These are phyloP conservation scores for Helotiales sp. DNA, from an alignment of 2,329 filamentous ascomycete species.

Conservation along the genomic window DNA sequence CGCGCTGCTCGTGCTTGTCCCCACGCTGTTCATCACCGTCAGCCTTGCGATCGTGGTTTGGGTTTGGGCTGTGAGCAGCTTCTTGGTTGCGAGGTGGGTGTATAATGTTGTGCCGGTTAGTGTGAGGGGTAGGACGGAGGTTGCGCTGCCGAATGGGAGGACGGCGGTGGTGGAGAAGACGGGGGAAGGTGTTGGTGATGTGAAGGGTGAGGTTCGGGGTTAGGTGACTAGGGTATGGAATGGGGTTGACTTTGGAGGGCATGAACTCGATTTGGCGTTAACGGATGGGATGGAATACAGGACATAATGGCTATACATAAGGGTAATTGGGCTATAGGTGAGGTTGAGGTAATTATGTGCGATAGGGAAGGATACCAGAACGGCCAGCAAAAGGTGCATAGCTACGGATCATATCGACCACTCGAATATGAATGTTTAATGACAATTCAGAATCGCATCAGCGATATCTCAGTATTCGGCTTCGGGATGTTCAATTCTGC, in stretches of 20 bases:
- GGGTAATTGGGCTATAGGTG: not conserved
- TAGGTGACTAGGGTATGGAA: not conserved
- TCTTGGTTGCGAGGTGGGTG: conserved; percentile 54
- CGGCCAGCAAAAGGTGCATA: not conserved
- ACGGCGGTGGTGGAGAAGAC: conserved; percentile 33
- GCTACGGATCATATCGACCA: not conserved
- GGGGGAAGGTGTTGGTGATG: conserved; percentile 28
- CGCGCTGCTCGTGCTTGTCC: conserved; percentile 70
- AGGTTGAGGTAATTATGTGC: not conserved
- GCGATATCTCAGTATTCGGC: too few relatives aligned
- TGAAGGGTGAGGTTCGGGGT: conserved; percentile 35
- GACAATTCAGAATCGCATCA: too few relatives aligned
- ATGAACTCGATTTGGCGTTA: not conserved
- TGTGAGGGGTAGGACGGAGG: conserved; percentile 28
- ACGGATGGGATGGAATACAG: not conserved
- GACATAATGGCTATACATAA: not conserved
- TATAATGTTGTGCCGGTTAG: conserved; percentile 46
- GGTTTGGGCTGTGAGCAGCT: conserved; percentile 68
- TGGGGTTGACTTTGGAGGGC: not conserved
- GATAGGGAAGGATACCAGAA: not conserved
- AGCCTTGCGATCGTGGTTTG: conserved; percentile 68
- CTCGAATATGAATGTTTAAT: conserved; percentile 1
- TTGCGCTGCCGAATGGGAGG: conserved; percentile 34
- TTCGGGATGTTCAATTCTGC: too few relatives aligned
- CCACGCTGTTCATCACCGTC: conserved; percentile 69